A percentile compares a stretch with the other conserved stretches of the same genome.
Evolutionary conservation across 805 yeast genomes (phyloP).

Genomic region (Starmerella potacharoeniae): DNA sequence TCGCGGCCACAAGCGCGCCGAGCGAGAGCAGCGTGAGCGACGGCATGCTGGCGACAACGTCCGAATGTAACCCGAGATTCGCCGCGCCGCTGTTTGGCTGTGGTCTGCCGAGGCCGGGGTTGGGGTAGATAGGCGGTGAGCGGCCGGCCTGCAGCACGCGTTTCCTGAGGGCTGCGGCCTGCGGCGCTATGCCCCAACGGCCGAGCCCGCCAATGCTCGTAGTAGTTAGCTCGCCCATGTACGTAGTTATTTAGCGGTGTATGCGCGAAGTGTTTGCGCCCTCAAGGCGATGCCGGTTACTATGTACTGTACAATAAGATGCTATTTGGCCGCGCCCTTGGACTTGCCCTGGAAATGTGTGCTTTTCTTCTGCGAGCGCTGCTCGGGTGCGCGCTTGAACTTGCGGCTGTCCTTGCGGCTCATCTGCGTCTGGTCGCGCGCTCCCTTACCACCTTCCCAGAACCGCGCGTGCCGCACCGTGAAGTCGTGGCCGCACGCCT

Average conservation of each 20-base stretch:
- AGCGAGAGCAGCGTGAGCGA: constrained; percentile 9
- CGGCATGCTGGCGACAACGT: not conserved
- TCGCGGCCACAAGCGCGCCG: constrained; percentile 29
- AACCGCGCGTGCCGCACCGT: constrained; percentile 29
- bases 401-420: constrained; percentile 35
- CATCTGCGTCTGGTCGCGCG: constrained; percentile 32
- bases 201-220: no score
- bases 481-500: constrained; percentile 31
- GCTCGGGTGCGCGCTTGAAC: constrained; percentile 25
- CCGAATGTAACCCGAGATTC: not conserved
- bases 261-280: no score
- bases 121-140: not conserved
- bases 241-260: no score
- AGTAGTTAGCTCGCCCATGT: no score
- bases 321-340: constrained; percentile 5
- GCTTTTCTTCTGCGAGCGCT: constrained; percentile 9
- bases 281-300: not conserved
- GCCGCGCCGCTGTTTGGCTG: not conserved
- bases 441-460: constrained; percentile 38
- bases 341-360: constrained; percentile 20
- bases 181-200: no score
- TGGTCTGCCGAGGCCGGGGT: not conserved
- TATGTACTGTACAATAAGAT: not conserved
- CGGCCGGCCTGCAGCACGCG: not conserved
- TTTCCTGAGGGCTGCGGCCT: not conserved